A percentile compares a stretch with the other conserved stretches of the same genome.
Evolutionary conservation across 2,329 filamentous ascomycete genomes (phyloP).

Genomic region (Aureobasidium sp.): DNA sequence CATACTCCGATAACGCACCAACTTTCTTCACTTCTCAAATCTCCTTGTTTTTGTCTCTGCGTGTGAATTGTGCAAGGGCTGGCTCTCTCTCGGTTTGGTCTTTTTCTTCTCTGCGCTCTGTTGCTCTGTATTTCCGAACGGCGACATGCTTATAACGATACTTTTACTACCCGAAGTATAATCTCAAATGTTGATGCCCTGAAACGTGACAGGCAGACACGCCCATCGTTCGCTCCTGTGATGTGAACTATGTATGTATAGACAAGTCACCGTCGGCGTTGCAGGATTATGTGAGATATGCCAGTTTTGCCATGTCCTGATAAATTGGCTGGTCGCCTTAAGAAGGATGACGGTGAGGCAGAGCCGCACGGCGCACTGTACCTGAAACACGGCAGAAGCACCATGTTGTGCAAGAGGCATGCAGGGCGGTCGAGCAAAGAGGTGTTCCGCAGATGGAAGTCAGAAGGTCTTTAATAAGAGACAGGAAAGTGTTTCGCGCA

Average conservation of each 20-base stretch:
- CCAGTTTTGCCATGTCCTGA: background rate
- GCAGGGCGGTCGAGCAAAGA: background rate
- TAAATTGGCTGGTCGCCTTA: background rate
- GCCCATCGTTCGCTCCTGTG: background rate
- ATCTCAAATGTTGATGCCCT: constrained; percentile 1
- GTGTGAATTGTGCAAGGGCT: background rate
- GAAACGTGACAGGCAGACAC: constrained; percentile 7
- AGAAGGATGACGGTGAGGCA: background rate
- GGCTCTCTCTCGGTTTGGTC: background rate
- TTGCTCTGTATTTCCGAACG: background rate
- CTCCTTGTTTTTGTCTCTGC: background rate
- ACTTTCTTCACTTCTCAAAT: background rate
- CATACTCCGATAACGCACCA: background rate
- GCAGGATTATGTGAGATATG: background rate
- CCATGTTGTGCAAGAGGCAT: background rate
- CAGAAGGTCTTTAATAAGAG: background rate
- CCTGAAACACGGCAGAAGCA: constrained; percentile 11
- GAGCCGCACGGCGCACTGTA: constrained; percentile 1
- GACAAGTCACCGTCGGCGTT: background rate
- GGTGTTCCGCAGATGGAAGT: background rate
- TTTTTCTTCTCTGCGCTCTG: background rate
- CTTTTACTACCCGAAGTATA: constrained; percentile 11
- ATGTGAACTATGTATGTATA: background rate
- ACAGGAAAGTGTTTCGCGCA: background rate
- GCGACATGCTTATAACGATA: background rate